A percentile compares a stretch with the other conserved stretches of the same genome.
These are phyloP conservation scores for Cairneyella variabilis DNA, from an alignment of 495 filamentous ascomycete species.

Conservation along the genomic window DNA sequence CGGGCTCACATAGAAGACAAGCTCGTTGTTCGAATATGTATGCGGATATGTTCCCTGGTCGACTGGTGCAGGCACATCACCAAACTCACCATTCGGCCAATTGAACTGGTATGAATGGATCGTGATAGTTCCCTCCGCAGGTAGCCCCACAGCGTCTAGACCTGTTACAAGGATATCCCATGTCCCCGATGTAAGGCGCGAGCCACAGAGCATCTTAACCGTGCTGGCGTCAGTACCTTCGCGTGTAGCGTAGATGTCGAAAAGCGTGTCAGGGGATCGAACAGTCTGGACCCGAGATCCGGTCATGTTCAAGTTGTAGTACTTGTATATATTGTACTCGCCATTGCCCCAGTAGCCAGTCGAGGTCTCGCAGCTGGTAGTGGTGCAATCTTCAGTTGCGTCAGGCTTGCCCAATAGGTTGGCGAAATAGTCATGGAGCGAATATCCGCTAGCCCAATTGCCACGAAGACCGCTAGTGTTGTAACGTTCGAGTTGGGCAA, in stretches of 20 bases:
- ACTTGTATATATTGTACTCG: slow-evolving; percentile 42
- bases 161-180: slow-evolving; percentile 29
- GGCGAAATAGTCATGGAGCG: slow-evolving; percentile 37
- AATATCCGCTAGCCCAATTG: slow-evolving; percentile 33
- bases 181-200: slow-evolving; percentile 24
- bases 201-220: slow-evolving; percentile 28
- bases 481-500: slow-evolving; percentile 34
- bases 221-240: slow-evolving; percentile 8
- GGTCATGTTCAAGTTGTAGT: slow-evolving; percentile 38
- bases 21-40: no score
- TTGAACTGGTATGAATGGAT: slow-evolving; percentile 33
- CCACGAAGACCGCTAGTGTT: slow-evolving; percentile 35
- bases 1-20: no score
- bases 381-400: slow-evolving; percentile 23
- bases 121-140: slow-evolving; percentile 24
- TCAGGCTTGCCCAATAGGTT: slow-evolving; percentile 28
- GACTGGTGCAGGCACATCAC: no score
- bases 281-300: slow-evolving; percentile 31
- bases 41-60: no score
- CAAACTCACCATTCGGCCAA: no score
- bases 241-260: slow-evolving; percentile 33
- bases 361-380: no score
- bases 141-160: slow-evolving; percentile 29
- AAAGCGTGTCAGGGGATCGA: slow-evolving; percentile 24
- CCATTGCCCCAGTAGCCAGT: slow-evolving; percentile 11